These are phyloP conservation scores for Pyrus pyrifolia DNA, from an alignment of 306 rosid genomes.

Conservation along the genomic window DNA sequence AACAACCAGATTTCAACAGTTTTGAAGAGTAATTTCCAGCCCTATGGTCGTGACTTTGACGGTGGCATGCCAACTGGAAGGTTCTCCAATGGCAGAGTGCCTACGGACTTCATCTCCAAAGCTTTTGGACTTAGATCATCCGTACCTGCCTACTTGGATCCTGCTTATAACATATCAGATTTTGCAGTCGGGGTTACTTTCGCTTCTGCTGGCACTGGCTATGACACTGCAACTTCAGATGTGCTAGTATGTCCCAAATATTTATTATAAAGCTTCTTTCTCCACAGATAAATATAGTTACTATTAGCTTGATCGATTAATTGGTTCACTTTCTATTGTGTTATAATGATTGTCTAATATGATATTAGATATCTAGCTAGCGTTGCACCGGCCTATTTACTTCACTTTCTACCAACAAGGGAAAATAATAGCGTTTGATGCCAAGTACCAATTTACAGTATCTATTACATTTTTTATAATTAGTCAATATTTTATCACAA, in stretches of 20 bases:
- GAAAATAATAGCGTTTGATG: too few relatives aligned
- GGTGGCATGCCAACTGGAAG: constrained; percentile 83
- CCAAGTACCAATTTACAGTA: not conserved
- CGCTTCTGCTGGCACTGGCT: constrained; percentile 94
- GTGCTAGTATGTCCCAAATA: constrained; percentile 53
- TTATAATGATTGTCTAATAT: not conserved
- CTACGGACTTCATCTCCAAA: constrained; percentile 73
- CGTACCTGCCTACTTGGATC: constrained; percentile 86
- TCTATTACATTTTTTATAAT: not conserved
- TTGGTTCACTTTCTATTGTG: not conserved
- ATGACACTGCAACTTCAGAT: constrained; percentile 78
- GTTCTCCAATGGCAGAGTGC: constrained; percentile 68
- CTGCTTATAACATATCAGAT: constrained; percentile 59
- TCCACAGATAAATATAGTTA: not conserved
- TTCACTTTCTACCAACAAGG: too few relatives aligned
- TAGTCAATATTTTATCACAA: not conserved
- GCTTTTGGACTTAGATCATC: constrained; percentile 43
- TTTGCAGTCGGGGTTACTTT: constrained; percentile 74
- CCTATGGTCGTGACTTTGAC: constrained; percentile 81
- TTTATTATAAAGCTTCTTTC: not conserved
- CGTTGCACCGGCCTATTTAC: too few relatives aligned
- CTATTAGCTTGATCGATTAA: too few relatives aligned
- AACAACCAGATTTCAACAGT: constrained; percentile 79
- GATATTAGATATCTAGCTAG: not conserved
- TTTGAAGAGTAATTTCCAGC: constrained; percentile 76